Evolutionary conservation across 2,329 filamentous ascomycete species (phyloP).

Genomic region (Hypoxylon sp.): DNA sequence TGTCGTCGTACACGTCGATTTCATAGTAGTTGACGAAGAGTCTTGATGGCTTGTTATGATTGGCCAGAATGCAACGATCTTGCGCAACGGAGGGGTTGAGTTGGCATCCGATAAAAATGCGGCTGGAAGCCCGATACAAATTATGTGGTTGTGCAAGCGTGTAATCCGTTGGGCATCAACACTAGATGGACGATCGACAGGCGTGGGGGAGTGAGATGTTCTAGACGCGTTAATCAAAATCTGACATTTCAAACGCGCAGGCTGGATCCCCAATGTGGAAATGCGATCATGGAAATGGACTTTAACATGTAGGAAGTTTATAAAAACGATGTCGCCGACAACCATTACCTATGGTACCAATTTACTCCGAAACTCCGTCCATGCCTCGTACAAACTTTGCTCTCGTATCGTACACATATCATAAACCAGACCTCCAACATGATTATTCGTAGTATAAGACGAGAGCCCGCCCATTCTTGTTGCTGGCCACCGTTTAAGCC

Average conservation of each 20-base stretch:
- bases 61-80: constrained; percentile 24
- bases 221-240: constrained; percentile 19
- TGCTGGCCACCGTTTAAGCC: constrained; percentile 26
- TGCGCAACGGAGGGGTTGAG: constrained; percentile 29
- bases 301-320: constrained; percentile 19
- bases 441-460: constrained; percentile 16
- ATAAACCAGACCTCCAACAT: constrained; percentile 11
- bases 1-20: constrained; percentile 33
- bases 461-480: constrained; percentile 14
- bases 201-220: constrained; percentile 24
- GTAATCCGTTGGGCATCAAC: constrained; percentile 34
- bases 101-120: constrained; percentile 28
- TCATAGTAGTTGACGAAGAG: constrained; percentile 5
- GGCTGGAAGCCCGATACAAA: constrained; percentile 27
- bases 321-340: constrained; percentile 20
- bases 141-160: constrained; percentile 20
- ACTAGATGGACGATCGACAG: constrained; percentile 29
- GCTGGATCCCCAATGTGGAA: constrained; percentile 13
- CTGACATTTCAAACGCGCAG: constrained; percentile 13
- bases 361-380: constrained; percentile 26
- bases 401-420: constrained; percentile 30
- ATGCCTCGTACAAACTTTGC: constrained; percentile 25
- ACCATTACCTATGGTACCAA: constrained; percentile 18
- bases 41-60: constrained; percentile 18
- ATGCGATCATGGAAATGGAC: constrained; percentile 17